Evolutionary conservation across 2,329 filamentous ascomycete genomes (phyloP), one percentile per base, ranked within the genome.

Genomic region (Fusarium musae): DNA sequence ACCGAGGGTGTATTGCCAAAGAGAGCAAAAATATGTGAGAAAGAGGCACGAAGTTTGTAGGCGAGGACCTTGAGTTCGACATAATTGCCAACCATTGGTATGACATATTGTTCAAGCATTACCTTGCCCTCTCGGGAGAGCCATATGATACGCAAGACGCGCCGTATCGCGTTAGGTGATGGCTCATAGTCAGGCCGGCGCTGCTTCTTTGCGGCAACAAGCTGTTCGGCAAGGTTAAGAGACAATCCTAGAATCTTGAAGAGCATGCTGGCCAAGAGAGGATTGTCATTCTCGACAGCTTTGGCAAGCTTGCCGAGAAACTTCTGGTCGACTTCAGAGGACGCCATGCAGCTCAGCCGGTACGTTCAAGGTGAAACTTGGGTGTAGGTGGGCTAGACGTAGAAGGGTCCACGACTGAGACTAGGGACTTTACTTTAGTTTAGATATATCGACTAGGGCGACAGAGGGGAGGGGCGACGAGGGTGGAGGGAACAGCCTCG

Each of bases 281-380:
- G 91, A 79, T 96, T 96, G 76, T 93, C 91, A 68, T 89, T 85
- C 79, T 92, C 91, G 76, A 94, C 95, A 70, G 91, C 88, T 83
- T 92, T 93, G 81, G 96, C 96, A 80, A 97, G 92, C 80, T 91
- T 92, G 84, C 94, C 95, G 79, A 99, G 88, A 84, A 97, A 97
- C 85, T 98, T 99, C 85, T 97, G 95, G 83, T 99, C 96, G 71
- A 98, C 94, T 84, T 97, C 94, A 69, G 95, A 96, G 80, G 95
- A 96, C 84, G 96, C 96, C 96, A 98, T 99, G 72, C 80, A 79
- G 78, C 53, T 63, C 72, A 70, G 63, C 34, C 49, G 53, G 56
- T 34, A 69, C 34, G 61, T 66, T 54, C 43, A 64, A 50, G 36
- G 50, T 37, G 67, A 23, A 64, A 40, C 63, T 46, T 42, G 63